Evolutionary conservation across 305 asterid genomes (phyloP).

Genomic region (Rubia peregrina): DNA sequence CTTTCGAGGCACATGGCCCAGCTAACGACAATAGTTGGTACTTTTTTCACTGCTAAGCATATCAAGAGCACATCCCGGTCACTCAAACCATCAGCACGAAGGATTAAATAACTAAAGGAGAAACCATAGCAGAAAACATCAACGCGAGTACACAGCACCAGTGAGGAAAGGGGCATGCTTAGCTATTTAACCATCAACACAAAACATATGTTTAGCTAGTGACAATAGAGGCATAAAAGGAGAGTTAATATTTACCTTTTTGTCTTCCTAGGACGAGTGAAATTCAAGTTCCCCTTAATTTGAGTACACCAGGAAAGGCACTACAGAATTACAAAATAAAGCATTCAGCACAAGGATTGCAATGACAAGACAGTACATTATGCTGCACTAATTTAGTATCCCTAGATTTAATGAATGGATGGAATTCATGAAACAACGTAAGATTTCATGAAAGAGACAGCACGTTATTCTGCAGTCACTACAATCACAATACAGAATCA

Average conservation of each 20-base stretch:
- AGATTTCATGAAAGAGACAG: not conserved
- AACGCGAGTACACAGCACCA: not conserved
- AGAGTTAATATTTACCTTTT: conserved; percentile 12
- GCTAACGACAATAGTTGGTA: not conserved
- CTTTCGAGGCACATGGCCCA: not conserved
- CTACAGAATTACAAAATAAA: conserved; percentile 16
- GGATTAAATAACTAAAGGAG: not conserved
- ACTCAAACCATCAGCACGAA: not conserved
- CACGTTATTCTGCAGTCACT: not conserved
- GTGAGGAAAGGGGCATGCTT: not conserved
- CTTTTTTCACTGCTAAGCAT: not conserved
- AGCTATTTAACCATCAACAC: not conserved
- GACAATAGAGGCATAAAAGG: not conserved
- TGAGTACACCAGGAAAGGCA: conserved; percentile 25
- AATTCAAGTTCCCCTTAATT: conserved; percentile 13
- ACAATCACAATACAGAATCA: not conserved
- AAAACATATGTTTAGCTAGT: not conserved
- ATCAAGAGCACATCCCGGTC: not conserved
- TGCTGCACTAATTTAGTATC: not conserved
- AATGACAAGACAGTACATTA: not conserved
- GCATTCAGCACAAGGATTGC: not conserved
- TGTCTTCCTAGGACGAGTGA: conserved; percentile 3
- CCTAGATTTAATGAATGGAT: not conserved
- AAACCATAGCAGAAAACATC: not conserved
- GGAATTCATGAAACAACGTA: too few species aligned